Percentiles rank a stretch among this genome's conserved stretches.
Evolutionary conservation across 2,329 filamentous ascomycete species (phyloP).

Genomic region (Sclerotinia subarctica): DNA sequence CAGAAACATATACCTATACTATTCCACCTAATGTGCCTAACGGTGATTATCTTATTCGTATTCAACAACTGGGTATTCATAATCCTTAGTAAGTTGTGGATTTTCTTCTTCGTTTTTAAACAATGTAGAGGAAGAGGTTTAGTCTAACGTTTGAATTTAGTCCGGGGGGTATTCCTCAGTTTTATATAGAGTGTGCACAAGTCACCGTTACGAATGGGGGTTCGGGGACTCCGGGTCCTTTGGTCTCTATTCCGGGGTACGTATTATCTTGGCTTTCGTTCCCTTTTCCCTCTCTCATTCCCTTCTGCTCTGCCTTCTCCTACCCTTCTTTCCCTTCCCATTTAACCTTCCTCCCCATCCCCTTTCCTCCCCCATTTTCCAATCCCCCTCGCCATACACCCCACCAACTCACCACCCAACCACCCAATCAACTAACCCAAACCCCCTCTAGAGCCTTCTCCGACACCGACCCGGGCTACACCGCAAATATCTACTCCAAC

Average conservation of each 20-base stretch:
- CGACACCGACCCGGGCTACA: conserved; percentile 23
- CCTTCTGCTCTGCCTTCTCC: conserved; percentile 22
- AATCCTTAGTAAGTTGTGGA: conserved; percentile 29
- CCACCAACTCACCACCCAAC: conserved; percentile 18
- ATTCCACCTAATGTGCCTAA: conserved; percentile 32
- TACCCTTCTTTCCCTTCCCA: too few species aligned
- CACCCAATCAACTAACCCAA: conserved; percentile 22
- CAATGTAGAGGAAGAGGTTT: neutral
- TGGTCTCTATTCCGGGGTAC: conserved; percentile 35
- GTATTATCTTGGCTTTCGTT: neutral
- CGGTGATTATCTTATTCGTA: conserved; percentile 36
- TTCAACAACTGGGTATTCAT: conserved; percentile 37
- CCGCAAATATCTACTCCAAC: conserved; percentile 35
- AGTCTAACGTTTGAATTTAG: neutral
- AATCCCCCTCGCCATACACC: conserved; percentile 16
- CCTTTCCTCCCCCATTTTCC: conserved; percentile 8
- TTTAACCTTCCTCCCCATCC: too few species aligned
- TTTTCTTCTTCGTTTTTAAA: neutral
- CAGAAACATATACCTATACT: conserved; percentile 35
- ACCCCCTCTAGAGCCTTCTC: neutral
- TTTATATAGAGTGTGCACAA: conserved; percentile 37
- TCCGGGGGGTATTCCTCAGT: conserved; percentile 34
- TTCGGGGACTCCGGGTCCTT: conserved; percentile 30
- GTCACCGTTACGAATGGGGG: conserved; percentile 35
- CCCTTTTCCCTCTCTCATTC: neutral